Evolutionary conservation across 805 yeast genomes (phyloP).

Genomic region (Kazachstania bromeliacearum): DNA sequence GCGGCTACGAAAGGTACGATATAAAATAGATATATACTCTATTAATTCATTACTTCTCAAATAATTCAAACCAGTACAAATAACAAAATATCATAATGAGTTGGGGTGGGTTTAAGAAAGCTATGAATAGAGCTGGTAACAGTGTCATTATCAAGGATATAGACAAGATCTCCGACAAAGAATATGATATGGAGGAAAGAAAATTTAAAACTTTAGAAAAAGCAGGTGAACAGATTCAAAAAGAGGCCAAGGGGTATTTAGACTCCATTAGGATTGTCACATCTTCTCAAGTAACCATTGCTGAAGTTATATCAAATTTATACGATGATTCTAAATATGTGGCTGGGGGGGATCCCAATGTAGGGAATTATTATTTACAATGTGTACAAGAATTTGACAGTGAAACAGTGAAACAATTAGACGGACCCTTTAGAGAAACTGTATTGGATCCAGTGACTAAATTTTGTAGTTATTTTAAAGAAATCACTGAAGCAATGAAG

Average conservation of each 20-base stretch:
- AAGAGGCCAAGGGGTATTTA: conserved; percentile 67
- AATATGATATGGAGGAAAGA: conserved; percentile 81
- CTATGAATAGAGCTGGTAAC: conserved; percentile 85
- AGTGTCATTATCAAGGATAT: conserved; percentile 48
- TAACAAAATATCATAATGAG: conserved; percentile 65
- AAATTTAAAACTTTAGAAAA: conserved; percentile 62
- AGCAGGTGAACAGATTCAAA: conserved; percentile 59
- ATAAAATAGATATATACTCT: no score
- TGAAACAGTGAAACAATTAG: conserved; percentile 70
- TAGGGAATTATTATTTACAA: conserved; percentile 59
- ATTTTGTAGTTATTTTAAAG: conserved; percentile 57
- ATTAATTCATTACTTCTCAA: no score
- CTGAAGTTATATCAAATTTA: conserved; percentile 65
- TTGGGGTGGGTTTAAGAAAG: conserved; percentile 96
- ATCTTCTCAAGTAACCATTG: conserved; percentile 73
- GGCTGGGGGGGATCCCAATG: conserved; percentile 42
- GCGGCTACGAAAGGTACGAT: no score
- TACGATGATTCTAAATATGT: conserved; percentile 63
- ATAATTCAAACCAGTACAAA: no score
- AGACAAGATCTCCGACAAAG: conserved; percentile 70
- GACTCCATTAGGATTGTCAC: conserved; percentile 74
- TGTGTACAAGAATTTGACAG: conserved; percentile 66
- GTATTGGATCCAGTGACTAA: conserved; percentile 68
- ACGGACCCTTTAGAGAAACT: conserved; percentile 79
- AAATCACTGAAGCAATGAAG: conserved; percentile 71